phyloP scores from a whole-genome alignment of 371 early-diverging fungal species.

The Circinella minor region DNA sequence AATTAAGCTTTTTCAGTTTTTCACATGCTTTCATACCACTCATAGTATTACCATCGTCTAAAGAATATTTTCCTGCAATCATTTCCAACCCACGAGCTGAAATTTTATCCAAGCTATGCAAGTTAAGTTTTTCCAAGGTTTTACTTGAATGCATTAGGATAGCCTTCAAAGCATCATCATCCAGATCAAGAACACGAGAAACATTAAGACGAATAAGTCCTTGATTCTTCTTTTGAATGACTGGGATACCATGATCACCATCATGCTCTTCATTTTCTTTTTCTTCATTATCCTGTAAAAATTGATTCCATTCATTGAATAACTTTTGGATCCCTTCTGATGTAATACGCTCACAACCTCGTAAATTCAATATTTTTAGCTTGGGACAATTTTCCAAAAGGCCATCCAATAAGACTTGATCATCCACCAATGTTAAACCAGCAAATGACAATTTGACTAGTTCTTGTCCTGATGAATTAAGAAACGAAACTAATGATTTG shows the following conservation, averaged over 20 bases:
- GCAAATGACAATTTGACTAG: constrained; percentile 24
- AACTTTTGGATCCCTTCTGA: constrained; percentile 56
- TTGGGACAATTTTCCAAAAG: constrained; percentile 57
- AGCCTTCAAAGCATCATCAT: constrained; percentile 65
- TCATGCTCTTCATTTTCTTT: constrained; percentile 15
- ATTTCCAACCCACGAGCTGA: constrained; percentile 58
- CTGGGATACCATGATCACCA: constrained; percentile 63
- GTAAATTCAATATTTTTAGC: constrained; percentile 59
- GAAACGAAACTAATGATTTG: constrained; percentile 46
- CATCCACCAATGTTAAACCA: constrained; percentile 27
- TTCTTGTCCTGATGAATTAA: constrained; percentile 54
- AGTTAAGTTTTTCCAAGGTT: constrained; percentile 54
- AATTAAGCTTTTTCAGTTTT: constrained; percentile 58
- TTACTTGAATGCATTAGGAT: constrained; percentile 63
- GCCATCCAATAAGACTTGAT: constrained; percentile 60
- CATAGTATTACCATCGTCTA: neutral
- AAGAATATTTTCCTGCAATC: constrained; percentile 36
- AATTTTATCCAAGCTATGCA: constrained; percentile 80
- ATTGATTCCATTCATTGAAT: too few species aligned
- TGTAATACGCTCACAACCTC: constrained; percentile 62
- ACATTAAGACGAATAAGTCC: constrained; percentile 61
- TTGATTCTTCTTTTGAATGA: constrained; percentile 49
- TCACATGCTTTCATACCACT: constrained; percentile 31
- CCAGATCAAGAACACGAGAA: constrained; percentile 54
- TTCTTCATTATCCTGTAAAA: too few species aligned